Conservation (phyloP, 2,329 filamentous ascomycete species). For the Cercospora zeina region DNA sequence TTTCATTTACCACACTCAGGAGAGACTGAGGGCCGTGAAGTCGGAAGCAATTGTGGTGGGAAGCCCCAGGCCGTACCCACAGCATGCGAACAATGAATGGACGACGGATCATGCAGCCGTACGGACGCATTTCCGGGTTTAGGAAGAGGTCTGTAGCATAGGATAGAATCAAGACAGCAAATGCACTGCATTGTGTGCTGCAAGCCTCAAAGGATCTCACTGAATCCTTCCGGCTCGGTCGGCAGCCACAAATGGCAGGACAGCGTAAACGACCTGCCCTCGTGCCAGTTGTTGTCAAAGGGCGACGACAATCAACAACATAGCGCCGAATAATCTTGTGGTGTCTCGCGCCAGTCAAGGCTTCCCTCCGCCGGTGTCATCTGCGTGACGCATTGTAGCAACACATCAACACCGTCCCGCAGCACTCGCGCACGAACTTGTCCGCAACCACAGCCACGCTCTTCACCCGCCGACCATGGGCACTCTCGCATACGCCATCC, state of each 20-base stretch:
- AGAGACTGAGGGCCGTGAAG: not conserved
- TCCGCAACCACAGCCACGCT: not conserved
- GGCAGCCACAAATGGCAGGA: not conserved
- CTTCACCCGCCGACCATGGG: conserved; percentile 22
- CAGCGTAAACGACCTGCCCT: not conserved
- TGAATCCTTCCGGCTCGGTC: conserved; percentile 7
- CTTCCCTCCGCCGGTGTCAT: not conserved
- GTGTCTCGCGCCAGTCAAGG: not conserved
- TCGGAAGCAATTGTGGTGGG: not conserved
- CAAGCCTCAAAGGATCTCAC: conserved; percentile 4
- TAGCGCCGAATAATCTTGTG: not conserved
- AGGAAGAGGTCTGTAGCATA: not conserved
- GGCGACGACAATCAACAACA: not conserved
- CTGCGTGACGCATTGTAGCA: not conserved
- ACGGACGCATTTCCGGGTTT: not conserved
- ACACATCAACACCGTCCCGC: not conserved
- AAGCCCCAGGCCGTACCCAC: not conserved
- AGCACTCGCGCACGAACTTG: not conserved
- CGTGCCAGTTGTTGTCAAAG: not conserved
- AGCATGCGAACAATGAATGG: not conserved
- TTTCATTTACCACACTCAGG: not conserved
- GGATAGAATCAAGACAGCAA: not conserved
- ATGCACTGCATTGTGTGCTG: not conserved
- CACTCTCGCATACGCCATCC: conserved; percentile 30
- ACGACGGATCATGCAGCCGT: not conserved